A percentile compares a stretch with the other conserved stretches of the same genome.
These are phyloP conservation scores for Cryptococcus floricola DNA, from an alignment of 1,284 basidiomycete genomes.

Conservation along the genomic window DNA sequence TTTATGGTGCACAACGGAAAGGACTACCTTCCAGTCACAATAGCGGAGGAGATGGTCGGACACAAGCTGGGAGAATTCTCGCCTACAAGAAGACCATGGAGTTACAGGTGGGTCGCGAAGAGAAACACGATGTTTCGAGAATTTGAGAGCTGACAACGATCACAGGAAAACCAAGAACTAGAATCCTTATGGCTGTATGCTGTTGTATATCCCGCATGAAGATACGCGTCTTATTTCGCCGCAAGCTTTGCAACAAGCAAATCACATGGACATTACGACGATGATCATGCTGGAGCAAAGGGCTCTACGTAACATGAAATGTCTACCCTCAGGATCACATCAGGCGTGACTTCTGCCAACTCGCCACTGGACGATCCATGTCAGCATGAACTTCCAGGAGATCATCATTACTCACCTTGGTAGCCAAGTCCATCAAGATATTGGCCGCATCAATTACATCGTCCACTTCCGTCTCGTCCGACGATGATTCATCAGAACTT, in stretches of 20 bases:
- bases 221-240: slow-evolving; percentile 6
- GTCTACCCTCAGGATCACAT: too few species aligned
- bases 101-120: slow-evolving; percentile 42
- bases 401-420: not conserved
- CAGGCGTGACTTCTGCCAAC: too few species aligned
- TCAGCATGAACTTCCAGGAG: too few species aligned
- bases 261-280: too few species aligned
- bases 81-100: slow-evolving; percentile 65
- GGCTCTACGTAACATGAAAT: too few species aligned
- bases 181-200: not conserved
- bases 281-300: too few species aligned
- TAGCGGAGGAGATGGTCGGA: slow-evolving; percentile 97
- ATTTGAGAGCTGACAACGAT: not conserved
- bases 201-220: slow-evolving; percentile 17
- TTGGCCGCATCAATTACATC: not conserved
- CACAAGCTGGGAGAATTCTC: slow-evolving; percentile 97
- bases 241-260: not conserved
- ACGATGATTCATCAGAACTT: not conserved
- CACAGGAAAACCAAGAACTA: slow-evolving; percentile 21
- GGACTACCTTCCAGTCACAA: slow-evolving; percentile 75
- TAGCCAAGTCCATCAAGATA: not conserved
- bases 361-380: too few species aligned
- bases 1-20: slow-evolving; percentile 95
- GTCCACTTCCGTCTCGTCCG: not conserved
- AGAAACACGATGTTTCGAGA: not conserved